Base-by-base conservation (phyloP, 768 basidiomycete species). In the Serendipita vermifera region DNA sequence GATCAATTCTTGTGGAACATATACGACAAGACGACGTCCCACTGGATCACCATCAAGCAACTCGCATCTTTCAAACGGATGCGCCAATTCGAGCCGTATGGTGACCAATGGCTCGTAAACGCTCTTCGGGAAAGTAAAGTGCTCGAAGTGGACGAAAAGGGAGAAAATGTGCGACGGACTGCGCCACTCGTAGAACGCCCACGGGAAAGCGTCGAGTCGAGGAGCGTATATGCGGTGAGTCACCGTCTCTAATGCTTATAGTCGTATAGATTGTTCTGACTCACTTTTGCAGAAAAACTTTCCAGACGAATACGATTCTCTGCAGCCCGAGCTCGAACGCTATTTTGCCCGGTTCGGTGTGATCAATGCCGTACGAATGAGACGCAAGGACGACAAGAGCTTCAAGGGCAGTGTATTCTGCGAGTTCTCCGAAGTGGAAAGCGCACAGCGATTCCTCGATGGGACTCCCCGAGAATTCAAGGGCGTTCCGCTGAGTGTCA, bases 361-460 rank as follows among this genome's bases (percentile, higher is more conserved):
- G 55, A 80, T 85, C 22, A 85, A 82, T 55, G 87, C 85, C 3
- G 84, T 98, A 17, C 77, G 94, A 59, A 89, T 92, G 87, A 75
- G 94, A 61, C 78, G 91, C 17, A 86, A 88, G 55, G 77, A 82
- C 51, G 77, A 79, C 43, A 90, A 90, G 66, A 78, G 79, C 59
- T 92, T 94, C 77, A 97, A 97, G 81, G 80, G 84, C 53, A 96
- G 92, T 6, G 86, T 93, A n/a, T 98, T 97, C 61, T 80, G 79
- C 35, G 94, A 97, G 70, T 98, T 87, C 65, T 73, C 79, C 22
- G 80, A 88, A 61, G 76, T 80, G 65, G 73, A 76, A 41, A 73
- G 79, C 3, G 82, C 82, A 31, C 77, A 83, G 20, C 75, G 74
- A 13, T 94, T 98, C 73, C 71, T 97, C 54, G 85, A 89, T 38